Evolutionary conservation across 1,284 basidiomycete species (phyloP).

Genomic region (Pholiota adiposa): DNA sequence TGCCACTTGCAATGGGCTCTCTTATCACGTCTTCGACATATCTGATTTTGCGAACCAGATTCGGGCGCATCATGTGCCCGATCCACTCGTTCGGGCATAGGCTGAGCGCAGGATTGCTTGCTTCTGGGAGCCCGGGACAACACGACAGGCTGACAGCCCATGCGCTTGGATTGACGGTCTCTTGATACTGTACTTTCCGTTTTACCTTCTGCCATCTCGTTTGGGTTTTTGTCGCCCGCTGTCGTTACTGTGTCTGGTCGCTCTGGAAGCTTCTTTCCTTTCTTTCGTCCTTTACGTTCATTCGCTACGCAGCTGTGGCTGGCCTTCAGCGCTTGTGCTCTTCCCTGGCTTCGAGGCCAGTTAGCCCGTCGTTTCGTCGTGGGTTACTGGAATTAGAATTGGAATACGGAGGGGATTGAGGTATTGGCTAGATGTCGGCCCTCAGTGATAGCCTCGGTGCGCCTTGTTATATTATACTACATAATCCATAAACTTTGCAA

Average conservation of each 20-base stretch:
- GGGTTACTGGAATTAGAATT: neutral
- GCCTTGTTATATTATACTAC: neutral
- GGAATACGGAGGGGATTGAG: neutral
- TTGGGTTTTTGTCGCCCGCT: neutral
- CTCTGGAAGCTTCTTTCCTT: neutral
- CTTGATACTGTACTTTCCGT: neutral
- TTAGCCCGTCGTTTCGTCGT: neutral
- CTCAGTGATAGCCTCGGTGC: neutral
- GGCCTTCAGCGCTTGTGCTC: conserved; percentile 11
- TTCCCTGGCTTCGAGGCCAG: neutral
- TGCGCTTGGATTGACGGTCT: neutral
- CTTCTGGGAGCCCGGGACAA: neutral
- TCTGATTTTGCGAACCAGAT: no score
- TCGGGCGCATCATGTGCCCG: neutral
- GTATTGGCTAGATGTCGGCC: neutral
- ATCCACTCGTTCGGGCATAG: no score
- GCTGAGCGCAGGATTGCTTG: neutral
- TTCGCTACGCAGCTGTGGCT: neutral
- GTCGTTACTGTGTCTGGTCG: neutral
- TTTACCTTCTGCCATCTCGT: neutral
- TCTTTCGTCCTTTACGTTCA: neutral
- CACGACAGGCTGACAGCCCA: neutral
- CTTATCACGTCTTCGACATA: neutral
- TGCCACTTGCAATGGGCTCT: no score
- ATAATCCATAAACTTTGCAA: neutral